Evolutionary conservation across 2,329 filamentous ascomycete species (phyloP).

Genomic region (Aspergillus terreus): DNA sequence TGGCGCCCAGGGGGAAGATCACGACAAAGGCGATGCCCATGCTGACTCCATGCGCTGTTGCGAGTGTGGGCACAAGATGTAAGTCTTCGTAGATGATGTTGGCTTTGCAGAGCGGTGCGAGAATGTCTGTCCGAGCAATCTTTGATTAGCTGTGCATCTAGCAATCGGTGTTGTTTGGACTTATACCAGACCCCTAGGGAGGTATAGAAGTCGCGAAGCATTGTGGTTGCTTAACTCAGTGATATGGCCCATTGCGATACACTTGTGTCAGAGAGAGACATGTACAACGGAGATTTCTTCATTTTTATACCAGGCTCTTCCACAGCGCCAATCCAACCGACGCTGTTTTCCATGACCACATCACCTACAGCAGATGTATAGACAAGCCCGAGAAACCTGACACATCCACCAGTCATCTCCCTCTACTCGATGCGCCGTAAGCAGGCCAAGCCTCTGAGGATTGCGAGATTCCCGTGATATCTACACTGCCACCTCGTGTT

Average conservation of each 20-base stretch:
- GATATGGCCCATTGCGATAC: neutral
- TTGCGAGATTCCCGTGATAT: constrained; percentile 10
- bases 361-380: neutral
- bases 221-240: neutral
- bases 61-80: constrained; percentile 11
- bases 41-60: constrained; percentile 21
- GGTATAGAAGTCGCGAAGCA: neutral
- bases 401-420: neutral
- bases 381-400: neutral
- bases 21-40: constrained; percentile 26
- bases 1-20: constrained; percentile 22
- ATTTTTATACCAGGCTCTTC: neutral
- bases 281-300: neutral
- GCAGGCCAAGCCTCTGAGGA: constrained; percentile 11
- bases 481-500: constrained; percentile 6
- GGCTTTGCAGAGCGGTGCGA: neutral
- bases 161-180: neutral
- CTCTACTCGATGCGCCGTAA: neutral
- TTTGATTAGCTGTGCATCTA: neutral
- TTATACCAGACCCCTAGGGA: neutral
- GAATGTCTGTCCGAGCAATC: neutral
- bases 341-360: neutral
- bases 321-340: neutral
- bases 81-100: constrained; percentile 14
- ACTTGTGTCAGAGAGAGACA: neutral